A percentile compares a stretch with the other conserved stretches of the same genome.
Conservation (phyloP, 129 eudicot species). For the Deinandra increscens region DNA sequence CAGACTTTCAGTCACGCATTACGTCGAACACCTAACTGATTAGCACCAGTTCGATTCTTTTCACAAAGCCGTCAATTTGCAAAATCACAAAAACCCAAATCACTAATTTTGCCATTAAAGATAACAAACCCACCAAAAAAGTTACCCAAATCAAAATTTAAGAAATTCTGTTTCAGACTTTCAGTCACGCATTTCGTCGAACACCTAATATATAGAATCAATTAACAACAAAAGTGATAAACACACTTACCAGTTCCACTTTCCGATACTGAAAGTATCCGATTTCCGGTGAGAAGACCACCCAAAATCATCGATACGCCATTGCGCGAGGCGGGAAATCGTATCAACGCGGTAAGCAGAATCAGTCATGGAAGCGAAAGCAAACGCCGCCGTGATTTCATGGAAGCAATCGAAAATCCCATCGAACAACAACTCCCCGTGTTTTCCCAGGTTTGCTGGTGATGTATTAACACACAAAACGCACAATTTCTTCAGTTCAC, state of each 20-base stretch:
- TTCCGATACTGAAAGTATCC: conserved; percentile 86
- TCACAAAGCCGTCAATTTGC: conserved; percentile 73
- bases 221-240: neutral
- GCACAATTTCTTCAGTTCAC: conserved; percentile 20
- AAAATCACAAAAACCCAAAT: conserved; percentile 19
- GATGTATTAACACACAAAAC: conserved; percentile 28
- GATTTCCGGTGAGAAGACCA: conserved; percentile 74
- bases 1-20: conserved; percentile 15
- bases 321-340: conserved; percentile 90
- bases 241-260: conserved; percentile 77
- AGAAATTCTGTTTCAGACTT: neutral
- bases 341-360: conserved; percentile 84
- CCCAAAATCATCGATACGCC: conserved; percentile 75
- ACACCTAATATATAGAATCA: neutral
- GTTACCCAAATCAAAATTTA: neutral
- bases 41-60: conserved; percentile 51
- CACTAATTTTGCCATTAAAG: conserved; percentile 9
- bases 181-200: conserved; percentile 18
- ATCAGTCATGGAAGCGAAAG: conserved; percentile 71
- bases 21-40: conserved; percentile 2
- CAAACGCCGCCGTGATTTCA: conserved; percentile 65
- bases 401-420: conserved; percentile 77
- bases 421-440: conserved; percentile 59
- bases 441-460: conserved; percentile 81
- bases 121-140: too few relatives aligned